Evolutionary conservation across 1,284 basidiomycete genomes (phyloP), one percentile per base, ranked within the genome.

Genomic region (Ganoderma leucocontextum): DNA sequence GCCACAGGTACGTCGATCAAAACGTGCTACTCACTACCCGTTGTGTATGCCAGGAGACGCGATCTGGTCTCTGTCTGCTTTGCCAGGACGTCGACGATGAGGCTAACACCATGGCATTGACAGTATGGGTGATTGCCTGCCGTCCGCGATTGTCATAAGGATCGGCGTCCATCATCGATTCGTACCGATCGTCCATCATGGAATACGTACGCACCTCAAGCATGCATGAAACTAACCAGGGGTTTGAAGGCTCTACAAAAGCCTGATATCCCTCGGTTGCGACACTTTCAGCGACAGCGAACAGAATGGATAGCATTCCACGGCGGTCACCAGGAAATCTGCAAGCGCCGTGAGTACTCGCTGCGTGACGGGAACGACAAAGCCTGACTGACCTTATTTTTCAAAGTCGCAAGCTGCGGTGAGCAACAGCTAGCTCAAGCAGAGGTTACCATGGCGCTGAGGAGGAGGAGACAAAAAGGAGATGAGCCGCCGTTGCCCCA

Each of bases 401-500:
- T 49, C 25, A 49, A 49, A 13, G 10, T 25, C 22, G 22, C 47
- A 49, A 49, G 47, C 47, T 49, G 25, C 22, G 47, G 8, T 13
- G 47, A 22, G 22, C 22, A 10, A 49, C 22, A 25, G 7, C 41
- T 25, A 25, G 47, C 4, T 49, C 29, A 29, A 29, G 29, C 29
- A 22, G 22, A 13, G 22, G 47, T 49, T 22, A 49, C 47, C 47
- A 25, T 25, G 58, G 36, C 22, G 38, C 36, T 38, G 38, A 38
- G 55, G 58, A 60, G 22, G 58, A 60, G n/a, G 58, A 60, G 36
- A 60, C 58, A 60, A 68, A 68, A 68, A 36, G 53, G 29, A 64
- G 39, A 36, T 47, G 63, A 29, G 63, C 59, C 63, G 52, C 52
- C 59, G 42, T 58, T 49, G 29, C 67, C 63, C 29, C 38, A 68